Evolutionary conservation across 2,329 filamentous ascomycete species (phyloP).

Genomic region (Fusarium heterosporum): DNA sequence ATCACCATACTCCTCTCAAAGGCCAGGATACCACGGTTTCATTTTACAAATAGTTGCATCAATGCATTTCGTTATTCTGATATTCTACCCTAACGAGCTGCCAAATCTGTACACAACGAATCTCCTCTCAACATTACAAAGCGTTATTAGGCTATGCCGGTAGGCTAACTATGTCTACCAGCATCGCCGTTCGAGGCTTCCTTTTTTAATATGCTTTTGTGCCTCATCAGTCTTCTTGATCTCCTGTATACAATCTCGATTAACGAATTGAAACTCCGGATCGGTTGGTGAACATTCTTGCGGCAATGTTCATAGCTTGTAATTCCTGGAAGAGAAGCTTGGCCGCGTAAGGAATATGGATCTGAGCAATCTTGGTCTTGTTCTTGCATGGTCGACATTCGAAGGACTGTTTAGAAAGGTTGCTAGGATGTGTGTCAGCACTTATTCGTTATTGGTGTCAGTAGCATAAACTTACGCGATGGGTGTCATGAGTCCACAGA

Average conservation of each 20-base stretch:
- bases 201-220: constrained; percentile 20
- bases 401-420: constrained; percentile 94
- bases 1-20: constrained; percentile 28
- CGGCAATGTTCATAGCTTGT: constrained; percentile 97
- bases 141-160: constrained; percentile 25
- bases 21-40: constrained; percentile 19
- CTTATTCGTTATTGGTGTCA: not conserved
- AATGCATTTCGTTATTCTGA: constrained; percentile 43
- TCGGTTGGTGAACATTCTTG: constrained; percentile 93
- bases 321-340: constrained; percentile 99
- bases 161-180: constrained; percentile 19
- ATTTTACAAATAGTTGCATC: constrained; percentile 24
- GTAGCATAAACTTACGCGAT: constrained; percentile 82
- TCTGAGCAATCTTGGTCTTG: constrained; percentile 98
- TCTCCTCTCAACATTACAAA: constrained; percentile 41
- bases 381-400: constrained; percentile 98
- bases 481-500: constrained; percentile 98
- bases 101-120: constrained; percentile 38
- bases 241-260: constrained; percentile 45
- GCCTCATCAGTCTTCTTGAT: constrained; percentile 21
- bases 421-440: constrained; percentile 66
- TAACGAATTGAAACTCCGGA: constrained; percentile 79
- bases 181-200: constrained; percentile 8
- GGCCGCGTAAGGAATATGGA: constrained; percentile 97
- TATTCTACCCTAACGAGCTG: constrained; percentile 36